Percentiles rank a stretch among this genome's conserved stretches.
phyloP scores from a whole-genome alignment of 192 early-diverging fungal genomes.

The Coemansia sp. region DNA sequence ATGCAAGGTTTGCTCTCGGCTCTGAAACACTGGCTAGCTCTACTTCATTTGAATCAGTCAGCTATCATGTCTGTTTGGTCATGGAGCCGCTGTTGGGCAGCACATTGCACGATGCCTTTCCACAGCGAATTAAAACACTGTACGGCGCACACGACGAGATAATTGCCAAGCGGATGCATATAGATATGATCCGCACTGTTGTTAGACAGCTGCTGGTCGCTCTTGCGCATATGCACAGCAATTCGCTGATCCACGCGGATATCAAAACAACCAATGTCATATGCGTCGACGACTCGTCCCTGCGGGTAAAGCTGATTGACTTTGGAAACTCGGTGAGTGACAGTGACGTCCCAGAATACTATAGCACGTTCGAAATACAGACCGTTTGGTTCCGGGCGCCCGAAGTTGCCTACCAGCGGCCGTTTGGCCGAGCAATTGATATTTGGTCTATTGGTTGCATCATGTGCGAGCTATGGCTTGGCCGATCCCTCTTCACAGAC shows the following conservation, averaged over 20 bases:
- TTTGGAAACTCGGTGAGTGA: conserved; percentile 87
- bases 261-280: conserved; percentile 94
- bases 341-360: conserved; percentile 48
- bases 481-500: conserved; percentile 66
- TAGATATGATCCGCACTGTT: conserved; percentile 76
- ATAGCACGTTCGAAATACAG: conserved; percentile 74
- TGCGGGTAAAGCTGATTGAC: conserved; percentile 89
- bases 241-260: conserved; percentile 83
- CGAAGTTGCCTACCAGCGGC: conserved; percentile 81
- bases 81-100: conserved; percentile 52
- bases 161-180: conserved; percentile 40
- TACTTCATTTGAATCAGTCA: conserved; percentile 1
- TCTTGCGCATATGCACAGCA: conserved; percentile 80
- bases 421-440: conserved; percentile 70
- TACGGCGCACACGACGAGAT: conserved; percentile 36
- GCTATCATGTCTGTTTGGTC: conserved; percentile 37
- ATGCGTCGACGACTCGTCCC: conserved; percentile 64
- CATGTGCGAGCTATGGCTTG: conserved; percentile 76
- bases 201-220: conserved; percentile 81
- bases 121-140: conserved; percentile 29
- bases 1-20: not conserved
- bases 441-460: conserved; percentile 88
- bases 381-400: conserved; percentile 97
- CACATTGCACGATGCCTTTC: conserved; percentile 52
- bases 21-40: conserved; percentile 20